Evolutionary conservation across 208 protist genomes (phyloP), one percentile per base, ranked within the genome.

Genomic region (Trypanosomatidae sp.): DNA sequence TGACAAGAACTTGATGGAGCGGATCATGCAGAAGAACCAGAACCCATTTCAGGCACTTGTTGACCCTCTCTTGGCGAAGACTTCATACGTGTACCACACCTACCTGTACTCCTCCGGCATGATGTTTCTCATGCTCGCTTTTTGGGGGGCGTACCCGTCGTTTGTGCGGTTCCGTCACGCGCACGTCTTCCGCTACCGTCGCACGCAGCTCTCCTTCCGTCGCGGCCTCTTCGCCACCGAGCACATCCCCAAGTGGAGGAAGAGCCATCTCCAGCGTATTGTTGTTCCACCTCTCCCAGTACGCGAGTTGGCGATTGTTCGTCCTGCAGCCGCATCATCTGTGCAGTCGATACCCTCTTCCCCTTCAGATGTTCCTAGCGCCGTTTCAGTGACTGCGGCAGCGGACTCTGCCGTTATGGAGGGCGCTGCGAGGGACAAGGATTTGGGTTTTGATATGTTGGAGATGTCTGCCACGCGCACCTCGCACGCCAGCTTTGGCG

Each of bases 211-310:
- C 15, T 79, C 79, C 25, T 84, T 90, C 30, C 81, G 87, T 15
- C 79, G 86, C 8, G 83, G 83, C 68, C 78, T 92, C 62, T 95
- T 95, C 62, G 72, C 70, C 28, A 91, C 90, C 1, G 73, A 83
- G 22, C 85, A 95, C 70, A 89, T 95, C 64, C 87, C 90, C 6
- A 95, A 90, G 67, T 92, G 87, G 87, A 76, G 90, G 59, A 90
- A 91, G 70, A 87, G 85, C 64, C 82, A 91, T 56, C 67, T 91
- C 17, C 84, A 91, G 62, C 83, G 86, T 36, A 46, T 91, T 13
- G 81, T 89, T 36, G 64, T 94, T 6, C 89, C 89, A 0, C 68
- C 78, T 19, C 67, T 71, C 15, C 73, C 69, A 3, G 60, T 39
- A 47, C 6, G 56, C 1, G 15, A 25, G 6, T 7, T 66, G 3